These are phyloP conservation scores for Vitis hybrid DNA, from an alignment of 177 flowering plant genomes.

Conservation along the genomic window DNA sequence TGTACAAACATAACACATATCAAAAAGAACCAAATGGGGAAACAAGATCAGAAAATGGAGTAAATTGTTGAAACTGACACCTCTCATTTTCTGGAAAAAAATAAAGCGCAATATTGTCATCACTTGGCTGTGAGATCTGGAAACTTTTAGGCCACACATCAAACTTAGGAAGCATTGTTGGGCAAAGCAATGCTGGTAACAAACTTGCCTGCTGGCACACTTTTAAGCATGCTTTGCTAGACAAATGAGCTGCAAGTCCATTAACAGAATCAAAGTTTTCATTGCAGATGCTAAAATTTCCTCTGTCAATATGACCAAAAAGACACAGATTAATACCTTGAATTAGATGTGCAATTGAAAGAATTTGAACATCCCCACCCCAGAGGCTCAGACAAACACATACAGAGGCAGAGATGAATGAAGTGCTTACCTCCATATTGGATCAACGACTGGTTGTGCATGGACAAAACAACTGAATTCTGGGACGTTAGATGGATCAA, in stretches of 20 bases:
- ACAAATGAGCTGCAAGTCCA: constrained; percentile 55
- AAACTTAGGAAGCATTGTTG: constrained; percentile 36
- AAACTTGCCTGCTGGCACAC: constrained; percentile 40
- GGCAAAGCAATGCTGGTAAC: constrained; percentile 35
- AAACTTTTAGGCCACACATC: constrained; percentile 63
- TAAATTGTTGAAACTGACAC: constrained; percentile 22
- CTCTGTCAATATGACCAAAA: constrained; percentile 33
- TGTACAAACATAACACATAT: constrained; percentile 9
- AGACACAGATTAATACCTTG: neutral
- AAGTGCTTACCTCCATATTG: constrained; percentile 52
- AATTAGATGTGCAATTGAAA: neutral
- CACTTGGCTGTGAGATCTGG: constrained; percentile 36
- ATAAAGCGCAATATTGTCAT: constrained; percentile 52
- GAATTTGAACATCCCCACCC: neutral
- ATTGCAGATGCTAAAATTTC: constrained; percentile 33
- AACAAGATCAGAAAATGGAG: neutral
- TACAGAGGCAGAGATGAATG: neutral
- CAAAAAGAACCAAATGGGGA: constrained; percentile 11
- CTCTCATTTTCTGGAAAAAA: constrained; percentile 49
- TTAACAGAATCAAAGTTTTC: constrained; percentile 16
- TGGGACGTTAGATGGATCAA: neutral
- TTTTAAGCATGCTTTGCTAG: constrained; percentile 51
- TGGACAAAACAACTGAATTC: constrained; percentile 1
- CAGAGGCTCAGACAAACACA: too few species aligned
- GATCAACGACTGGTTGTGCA: constrained; percentile 44